Evolutionary conservation across 176 grass and related monocot species (phyloP).

Genomic region (Triticum urartu): DNA sequence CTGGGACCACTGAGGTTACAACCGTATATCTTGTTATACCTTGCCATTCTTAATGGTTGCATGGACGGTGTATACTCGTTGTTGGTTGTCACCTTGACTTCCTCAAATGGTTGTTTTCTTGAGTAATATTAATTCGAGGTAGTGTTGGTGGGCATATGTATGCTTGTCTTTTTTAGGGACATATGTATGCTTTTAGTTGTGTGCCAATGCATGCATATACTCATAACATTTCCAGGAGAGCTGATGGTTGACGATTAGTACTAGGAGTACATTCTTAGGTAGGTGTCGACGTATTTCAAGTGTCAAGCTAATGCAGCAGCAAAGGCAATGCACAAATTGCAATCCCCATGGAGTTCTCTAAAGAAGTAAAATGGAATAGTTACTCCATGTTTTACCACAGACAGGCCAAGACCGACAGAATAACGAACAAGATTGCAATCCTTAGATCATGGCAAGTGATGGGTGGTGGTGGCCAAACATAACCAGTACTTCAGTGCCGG

Average conservation of each 20-base stretch:
- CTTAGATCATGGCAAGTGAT: too few species aligned
- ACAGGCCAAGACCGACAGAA: too few species aligned
- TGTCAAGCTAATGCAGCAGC: background rate
- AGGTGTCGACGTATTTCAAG: constrained; percentile 11
- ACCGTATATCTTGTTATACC: background rate
- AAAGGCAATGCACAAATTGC: background rate
- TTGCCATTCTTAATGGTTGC: background rate
- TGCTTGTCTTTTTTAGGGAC: background rate
- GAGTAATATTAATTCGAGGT: background rate
- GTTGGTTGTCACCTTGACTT: background rate
- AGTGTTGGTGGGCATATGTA: background rate
- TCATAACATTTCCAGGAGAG: constrained; percentile 1
- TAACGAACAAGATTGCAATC: too few species aligned
- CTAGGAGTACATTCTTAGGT: constrained; percentile 6
- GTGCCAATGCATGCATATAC: background rate
- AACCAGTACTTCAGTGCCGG: too few species aligned
- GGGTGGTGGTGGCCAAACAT: too few species aligned
- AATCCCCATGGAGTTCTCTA: background rate
- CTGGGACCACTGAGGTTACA: background rate
- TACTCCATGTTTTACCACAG: constrained; percentile 8
- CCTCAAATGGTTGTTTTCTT: background rate
- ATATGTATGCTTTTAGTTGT: background rate
- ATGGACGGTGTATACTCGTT: background rate
- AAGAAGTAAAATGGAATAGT: background rate
- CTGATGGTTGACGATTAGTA: constrained; percentile 21